Evolutionary conservation across 768 basidiomycete genomes (phyloP).

Genomic region (Lactarius tabidus): DNA sequence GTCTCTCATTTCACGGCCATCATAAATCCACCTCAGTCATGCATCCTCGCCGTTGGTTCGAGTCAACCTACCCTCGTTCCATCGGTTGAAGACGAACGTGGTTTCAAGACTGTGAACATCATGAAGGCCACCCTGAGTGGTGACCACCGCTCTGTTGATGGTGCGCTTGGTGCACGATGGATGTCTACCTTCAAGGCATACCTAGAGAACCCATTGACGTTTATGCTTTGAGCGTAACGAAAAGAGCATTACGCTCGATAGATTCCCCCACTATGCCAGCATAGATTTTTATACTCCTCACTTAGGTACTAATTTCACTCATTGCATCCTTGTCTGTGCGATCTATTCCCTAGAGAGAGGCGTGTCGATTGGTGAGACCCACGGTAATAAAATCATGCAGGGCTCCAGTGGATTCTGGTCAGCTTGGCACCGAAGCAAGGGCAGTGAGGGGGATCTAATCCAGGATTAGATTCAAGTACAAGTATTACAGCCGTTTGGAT

Average conservation of each 20-base stretch:
- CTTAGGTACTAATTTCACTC: conserved; percentile 21
- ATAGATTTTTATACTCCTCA: conserved; percentile 25
- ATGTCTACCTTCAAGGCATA: conserved; percentile 91
- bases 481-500: too few relatives aligned
- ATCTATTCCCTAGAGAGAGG: background rate
- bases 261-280: background rate
- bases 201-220: conserved; percentile 93
- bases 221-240: conserved; percentile 69
- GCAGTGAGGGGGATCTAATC: too few relatives aligned
- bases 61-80: conserved; percentile 84
- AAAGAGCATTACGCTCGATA: conserved; percentile 15
- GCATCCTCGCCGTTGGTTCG: conserved; percentile 92
- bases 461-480: too few relatives aligned
- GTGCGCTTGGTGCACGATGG: conserved; percentile 93
- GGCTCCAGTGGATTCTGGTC: background rate
- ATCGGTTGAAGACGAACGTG: conserved; percentile 85
- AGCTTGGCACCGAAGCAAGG: background rate
- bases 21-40: conserved; percentile 98
- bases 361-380: background rate
- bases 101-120: conserved; percentile 86
- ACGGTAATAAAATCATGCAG: background rate
- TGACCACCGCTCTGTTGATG: conserved; percentile 95
- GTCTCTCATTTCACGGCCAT: conserved; percentile 96
- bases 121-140: conserved; percentile 97
- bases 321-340: background rate